phyloP scores from a whole-genome alignment of 495 filamentous ascomycete species.

The Ascodesmis nigricans region DNA sequence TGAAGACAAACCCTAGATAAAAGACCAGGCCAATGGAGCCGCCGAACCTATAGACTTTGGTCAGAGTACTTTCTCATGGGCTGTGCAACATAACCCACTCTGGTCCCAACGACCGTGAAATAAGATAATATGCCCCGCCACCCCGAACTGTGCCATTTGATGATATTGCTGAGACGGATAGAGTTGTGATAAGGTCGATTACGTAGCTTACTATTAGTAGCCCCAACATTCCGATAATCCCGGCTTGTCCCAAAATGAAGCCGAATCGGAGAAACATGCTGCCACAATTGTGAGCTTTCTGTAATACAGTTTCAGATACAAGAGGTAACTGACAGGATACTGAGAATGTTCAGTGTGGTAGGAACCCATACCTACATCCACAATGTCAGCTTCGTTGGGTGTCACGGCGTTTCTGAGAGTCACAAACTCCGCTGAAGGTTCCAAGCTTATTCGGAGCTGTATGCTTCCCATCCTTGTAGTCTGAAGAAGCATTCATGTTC shows the following conservation, averaged over 20 bases:
- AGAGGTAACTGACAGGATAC: too few species aligned
- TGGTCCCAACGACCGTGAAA: constrained; percentile 65
- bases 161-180: constrained; percentile 73
- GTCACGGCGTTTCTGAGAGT: not conserved
- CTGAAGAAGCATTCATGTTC: too few species aligned
- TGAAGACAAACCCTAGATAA: constrained; percentile 64
- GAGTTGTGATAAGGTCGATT: constrained; percentile 63
- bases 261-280: constrained; percentile 43
- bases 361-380: constrained; percentile 48
- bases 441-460: constrained; percentile 21
- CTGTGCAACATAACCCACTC: too few species aligned
- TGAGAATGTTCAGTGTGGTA: constrained; percentile 62
- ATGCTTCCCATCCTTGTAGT: too few species aligned
- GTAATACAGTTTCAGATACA: too few species aligned
- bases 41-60: too few species aligned
- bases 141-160: constrained; percentile 78
- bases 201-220: constrained; percentile 26
- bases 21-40: constrained; percentile 83
- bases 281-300: too few species aligned
- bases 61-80: too few species aligned
- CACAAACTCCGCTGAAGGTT: constrained; percentile 19
- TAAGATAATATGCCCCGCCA: constrained; percentile 74
- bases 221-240: constrained; percentile 58
- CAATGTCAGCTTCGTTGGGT: not conserved
- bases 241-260: constrained; percentile 38